Percentiles rank a stretch among this genome's conserved stretches.
Evolutionary conservation across 345 rosid genomes (phyloP).

Genomic region (Arabidopsis suecica): DNA sequence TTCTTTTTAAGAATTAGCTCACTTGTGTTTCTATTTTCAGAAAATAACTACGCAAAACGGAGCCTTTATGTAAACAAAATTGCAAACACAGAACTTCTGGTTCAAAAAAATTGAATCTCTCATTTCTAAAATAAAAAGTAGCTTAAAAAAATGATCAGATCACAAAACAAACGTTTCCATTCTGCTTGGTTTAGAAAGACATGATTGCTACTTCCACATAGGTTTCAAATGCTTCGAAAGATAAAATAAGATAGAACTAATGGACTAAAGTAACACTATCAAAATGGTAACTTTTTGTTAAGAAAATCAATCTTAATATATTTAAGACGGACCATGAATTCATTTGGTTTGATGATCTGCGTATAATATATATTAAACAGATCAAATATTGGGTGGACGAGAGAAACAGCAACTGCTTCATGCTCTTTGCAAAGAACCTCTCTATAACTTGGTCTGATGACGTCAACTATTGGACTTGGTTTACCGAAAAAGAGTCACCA

Average conservation of each 20-base stretch:
- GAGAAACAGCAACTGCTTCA: conserved; percentile 60
- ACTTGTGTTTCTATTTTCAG: neutral
- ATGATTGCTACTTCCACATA: neutral
- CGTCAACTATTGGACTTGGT: conserved; percentile 63
- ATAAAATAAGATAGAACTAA: neutral
- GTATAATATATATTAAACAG: conserved; percentile 18
- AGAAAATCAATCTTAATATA: neutral
- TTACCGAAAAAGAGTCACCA: conserved; percentile 43
- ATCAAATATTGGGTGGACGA: conserved; percentile 65
- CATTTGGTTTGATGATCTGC: conserved; percentile 5
- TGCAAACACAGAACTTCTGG: neutral
- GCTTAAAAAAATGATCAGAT: too few relatives aligned
- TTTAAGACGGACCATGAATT: neutral
- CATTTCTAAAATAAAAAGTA: neutral
- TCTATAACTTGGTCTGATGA: conserved; percentile 69
- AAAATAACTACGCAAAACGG: neutral
- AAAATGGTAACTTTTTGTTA: neutral
- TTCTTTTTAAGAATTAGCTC: neutral
- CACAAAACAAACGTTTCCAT: too few relatives aligned
- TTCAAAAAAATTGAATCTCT: neutral
- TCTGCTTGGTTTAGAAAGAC: too few relatives aligned
- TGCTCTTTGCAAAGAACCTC: conserved; percentile 62
- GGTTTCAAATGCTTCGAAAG: neutral
- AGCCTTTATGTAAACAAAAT: neutral
- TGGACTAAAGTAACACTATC: neutral